Evolutionary conservation across 371 early-diverging fungal genomes (phyloP).

Genomic region (Actinomucor elegans): DNA sequence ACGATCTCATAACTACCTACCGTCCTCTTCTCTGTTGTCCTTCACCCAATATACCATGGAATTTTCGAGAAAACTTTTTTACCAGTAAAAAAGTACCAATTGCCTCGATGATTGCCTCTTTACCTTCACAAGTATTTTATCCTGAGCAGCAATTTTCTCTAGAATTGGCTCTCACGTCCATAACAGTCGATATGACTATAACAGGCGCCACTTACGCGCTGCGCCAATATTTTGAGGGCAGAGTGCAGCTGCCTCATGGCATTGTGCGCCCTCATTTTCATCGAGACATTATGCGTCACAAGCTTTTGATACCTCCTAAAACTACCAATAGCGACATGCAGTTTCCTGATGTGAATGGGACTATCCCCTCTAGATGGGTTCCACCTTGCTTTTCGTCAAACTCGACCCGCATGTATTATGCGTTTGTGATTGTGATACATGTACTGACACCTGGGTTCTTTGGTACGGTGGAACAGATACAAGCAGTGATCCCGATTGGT

Average conservation of each 20-base stretch:
- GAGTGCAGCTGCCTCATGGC: slow-evolving; percentile 2
- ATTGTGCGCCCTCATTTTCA: slow-evolving; percentile 8
- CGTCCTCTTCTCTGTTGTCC: slow-evolving; percentile 34
- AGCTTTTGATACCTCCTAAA: not conserved
- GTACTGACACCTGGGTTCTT: too few relatives aligned
- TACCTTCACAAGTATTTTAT: slow-evolving; percentile 28
- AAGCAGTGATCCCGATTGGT: too few relatives aligned
- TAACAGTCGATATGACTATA: slow-evolving; percentile 6
- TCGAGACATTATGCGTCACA: slow-evolving; percentile 6
- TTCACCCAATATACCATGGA: slow-evolving; percentile 15
- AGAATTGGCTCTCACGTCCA: slow-evolving; percentile 2
- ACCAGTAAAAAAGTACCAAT: slow-evolving; percentile 18
- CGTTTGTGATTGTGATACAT: too few relatives aligned
- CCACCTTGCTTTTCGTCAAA: slow-evolving; percentile 18
- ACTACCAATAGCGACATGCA: not conserved
- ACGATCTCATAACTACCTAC: slow-evolving; percentile 21
- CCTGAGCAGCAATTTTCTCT: slow-evolving; percentile 11
- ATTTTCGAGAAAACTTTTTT: slow-evolving; percentile 19
- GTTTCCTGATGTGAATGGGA: not conserved
- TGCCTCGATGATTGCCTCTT: slow-evolving; percentile 20
- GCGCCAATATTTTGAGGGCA: slow-evolving; percentile 14
- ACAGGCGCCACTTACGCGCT: slow-evolving; percentile 2
- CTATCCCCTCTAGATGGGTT: slow-evolving; percentile 15
- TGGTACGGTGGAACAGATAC: too few relatives aligned
- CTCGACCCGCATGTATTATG: slow-evolving; percentile 19